Evolutionary conservation across 352 stramenopile genomes (phyloP), one percentile per base, ranked within the genome.

Genomic region (Phytophthora fragariae): DNA sequence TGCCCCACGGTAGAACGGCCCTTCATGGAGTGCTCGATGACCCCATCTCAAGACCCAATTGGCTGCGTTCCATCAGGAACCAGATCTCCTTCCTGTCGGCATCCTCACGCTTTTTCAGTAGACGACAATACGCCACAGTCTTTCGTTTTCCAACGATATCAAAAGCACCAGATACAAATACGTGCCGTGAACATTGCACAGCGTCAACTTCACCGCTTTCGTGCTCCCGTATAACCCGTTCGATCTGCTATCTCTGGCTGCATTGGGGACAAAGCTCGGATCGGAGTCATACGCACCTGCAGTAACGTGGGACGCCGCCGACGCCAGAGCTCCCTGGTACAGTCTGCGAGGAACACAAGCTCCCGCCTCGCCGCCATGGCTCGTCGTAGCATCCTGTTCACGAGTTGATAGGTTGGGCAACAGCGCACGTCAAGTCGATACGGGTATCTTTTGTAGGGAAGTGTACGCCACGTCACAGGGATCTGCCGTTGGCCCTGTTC

Each of bases 1-100:
- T 11, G 82, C 83, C 10, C 92, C 83, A 10, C 79, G 67, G 61
- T 94, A 94, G 61, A 84, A 92, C 33, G 76, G 68, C 19, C 49
- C 31, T 39, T 63, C 41, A 71, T 55, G 12, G 62, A 62, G 39
- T 75, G 57, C 50, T 75, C 57, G 11, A 58, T 37, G 35, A 72
- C 56, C 21, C 62, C 24, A 49, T 72, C 54, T 65, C 62, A 29
- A 71, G 55, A 66, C 55, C 59, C 47, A 46, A 33, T 19, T 63
- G 68, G 41, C 68, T 67, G 35, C 29, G 68, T 29, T 71, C 55
- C 35, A 75, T 19, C 47, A 66, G 14, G n/a, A 59, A 15, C 11
- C 39, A 21, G 47, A 75, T 62, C 62, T 70, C 49, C 56, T 71
- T 66, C 37, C 62, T 29, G 56, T 67, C 61, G 9, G 37, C 68